phyloP scores from a whole-genome alignment of 2,329 filamentous ascomycete species.

The Colletotrichum sp. region DNA sequence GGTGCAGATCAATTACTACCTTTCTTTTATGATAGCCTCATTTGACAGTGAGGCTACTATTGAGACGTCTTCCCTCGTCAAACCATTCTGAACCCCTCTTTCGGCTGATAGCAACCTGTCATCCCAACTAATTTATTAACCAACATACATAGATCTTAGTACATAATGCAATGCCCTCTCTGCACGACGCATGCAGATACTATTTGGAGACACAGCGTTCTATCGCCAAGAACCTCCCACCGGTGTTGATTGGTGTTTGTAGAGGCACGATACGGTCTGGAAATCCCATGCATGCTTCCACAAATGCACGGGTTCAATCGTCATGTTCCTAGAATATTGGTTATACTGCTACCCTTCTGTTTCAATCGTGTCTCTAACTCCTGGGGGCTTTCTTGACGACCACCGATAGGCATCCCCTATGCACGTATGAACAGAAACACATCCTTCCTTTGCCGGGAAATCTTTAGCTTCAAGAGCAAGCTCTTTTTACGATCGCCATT shows the following conservation, averaged over 20 bases:
- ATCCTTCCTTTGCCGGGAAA: background rate
- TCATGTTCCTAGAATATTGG: too few relatives aligned
- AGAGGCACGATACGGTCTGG: too few relatives aligned
- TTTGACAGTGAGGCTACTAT: background rate
- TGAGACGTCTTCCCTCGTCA: background rate
- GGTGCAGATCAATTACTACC: background rate
- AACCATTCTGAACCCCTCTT: background rate
- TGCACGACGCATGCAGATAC: background rate
- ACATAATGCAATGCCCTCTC: background rate
- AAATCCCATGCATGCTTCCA: too few relatives aligned
- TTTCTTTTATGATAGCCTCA: background rate
- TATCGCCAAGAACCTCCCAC: too few relatives aligned
- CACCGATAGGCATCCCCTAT: too few relatives aligned
- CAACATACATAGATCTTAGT: background rate
- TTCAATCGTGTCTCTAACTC: too few relatives aligned
- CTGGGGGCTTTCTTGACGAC: too few relatives aligned
- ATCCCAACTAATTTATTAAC: background rate
- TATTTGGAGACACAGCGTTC: too few relatives aligned
- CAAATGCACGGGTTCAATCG: too few relatives aligned
- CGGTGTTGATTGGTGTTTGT: too few relatives aligned
- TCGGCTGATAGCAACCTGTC: background rate
- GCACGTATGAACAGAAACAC: too few relatives aligned
- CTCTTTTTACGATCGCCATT: background rate
- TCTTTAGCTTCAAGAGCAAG: background rate
- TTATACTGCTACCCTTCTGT: too few relatives aligned